A percentile compares a stretch with the other conserved stretches of the same genome.
Evolutionary conservation across 1,139 yeast species (phyloP).

Genomic region (Geotrichum europaeum): DNA sequence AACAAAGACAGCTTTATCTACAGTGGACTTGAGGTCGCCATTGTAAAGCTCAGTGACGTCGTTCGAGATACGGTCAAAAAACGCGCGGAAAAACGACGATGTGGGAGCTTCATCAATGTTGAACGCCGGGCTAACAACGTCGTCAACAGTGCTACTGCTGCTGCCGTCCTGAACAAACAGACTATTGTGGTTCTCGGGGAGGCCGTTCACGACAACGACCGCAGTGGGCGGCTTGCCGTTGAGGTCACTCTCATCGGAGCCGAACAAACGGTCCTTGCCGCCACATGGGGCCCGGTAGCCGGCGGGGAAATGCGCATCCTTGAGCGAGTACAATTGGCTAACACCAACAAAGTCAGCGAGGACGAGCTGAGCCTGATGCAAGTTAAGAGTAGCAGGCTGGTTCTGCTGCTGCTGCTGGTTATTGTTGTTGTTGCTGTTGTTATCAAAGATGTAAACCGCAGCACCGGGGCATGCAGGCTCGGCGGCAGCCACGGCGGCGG

Average conservation of each 20-base stretch:
- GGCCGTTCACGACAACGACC: conserved; percentile 25
- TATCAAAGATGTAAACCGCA: conserved; percentile 13
- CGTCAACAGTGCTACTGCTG: neutral
- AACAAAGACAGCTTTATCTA: conserved; percentile 22
- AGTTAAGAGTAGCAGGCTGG: conserved; percentile 13
- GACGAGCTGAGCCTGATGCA: conserved; percentile 27
- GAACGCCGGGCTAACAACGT: conserved; percentile 23
- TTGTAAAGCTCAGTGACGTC: conserved; percentile 19
- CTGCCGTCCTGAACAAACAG: conserved; percentile 12
- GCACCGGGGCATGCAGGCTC: conserved; percentile 16
- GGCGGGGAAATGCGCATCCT: conserved; percentile 16
- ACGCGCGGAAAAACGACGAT: conserved; percentile 18
- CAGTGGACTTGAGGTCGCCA: conserved; percentile 18
- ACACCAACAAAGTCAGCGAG: conserved; percentile 28
- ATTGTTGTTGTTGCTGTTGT: neutral
- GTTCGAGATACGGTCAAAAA: conserved; percentile 20
- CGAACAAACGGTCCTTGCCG: conserved; percentile 4
- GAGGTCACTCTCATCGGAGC: conserved; percentile 5
- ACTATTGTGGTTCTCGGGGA: conserved; percentile 17
- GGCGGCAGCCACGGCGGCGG: conserved; percentile 9
- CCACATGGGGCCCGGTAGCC: conserved; percentile 10
- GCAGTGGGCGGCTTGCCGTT: conserved; percentile 18
- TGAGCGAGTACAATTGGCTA: conserved; percentile 19
- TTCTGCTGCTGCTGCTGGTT: neutral
- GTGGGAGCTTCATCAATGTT: conserved; percentile 22